Evolutionary conservation across 139 green algal species (phyloP), one percentile per base, ranked within the genome.

Genomic region (Asterochloris erici): DNA sequence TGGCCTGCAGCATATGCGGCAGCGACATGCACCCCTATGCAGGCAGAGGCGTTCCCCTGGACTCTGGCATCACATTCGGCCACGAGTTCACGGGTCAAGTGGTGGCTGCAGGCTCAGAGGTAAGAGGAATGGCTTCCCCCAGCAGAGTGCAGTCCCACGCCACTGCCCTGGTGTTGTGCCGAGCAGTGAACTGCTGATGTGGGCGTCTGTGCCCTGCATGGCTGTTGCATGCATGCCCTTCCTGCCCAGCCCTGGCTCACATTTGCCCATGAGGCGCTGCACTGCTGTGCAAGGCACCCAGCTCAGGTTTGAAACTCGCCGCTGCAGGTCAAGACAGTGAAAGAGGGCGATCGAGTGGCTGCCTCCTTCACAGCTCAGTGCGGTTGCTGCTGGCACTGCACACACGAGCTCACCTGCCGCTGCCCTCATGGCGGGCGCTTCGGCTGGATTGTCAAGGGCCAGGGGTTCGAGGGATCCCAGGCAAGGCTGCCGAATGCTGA

Each of bases 371-470:
- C 90, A 29, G 73, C 85, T 60, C 84, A 60, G 73, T 94, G 90
- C 54, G 90, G 90, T 0, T n/a, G 17, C n/a, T 94, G 90, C 83
- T 90, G 82, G 80, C 91, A 86, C 82, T 94, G 90, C 85, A 63
- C 24, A 11, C 77, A 66, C 13, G 87, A 84, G 0, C 79, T 85
- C 47, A 91, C 87, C 4, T 90, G 79, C 61, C 73, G 79, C n/a
- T 90, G 83, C 68, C 60, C 79, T 24, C 63, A 85, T 14, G 88
- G 81, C 14, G 81, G 87, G 54, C 79, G 90, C 24, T 92, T 92
- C 83, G 88, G 88, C 9, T 92, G 88, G 87, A 77, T 86, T 75
- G 79, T 89, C 23, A 60, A 87, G 38, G 82, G 87, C 26, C 29
- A 63, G 14, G 90, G 87, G 0, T 85, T 92, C 63, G 86, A 94